These are phyloP conservation scores for Inga oerstediana DNA, from an alignment of 306 rosid species.

Conservation along the genomic window DNA sequence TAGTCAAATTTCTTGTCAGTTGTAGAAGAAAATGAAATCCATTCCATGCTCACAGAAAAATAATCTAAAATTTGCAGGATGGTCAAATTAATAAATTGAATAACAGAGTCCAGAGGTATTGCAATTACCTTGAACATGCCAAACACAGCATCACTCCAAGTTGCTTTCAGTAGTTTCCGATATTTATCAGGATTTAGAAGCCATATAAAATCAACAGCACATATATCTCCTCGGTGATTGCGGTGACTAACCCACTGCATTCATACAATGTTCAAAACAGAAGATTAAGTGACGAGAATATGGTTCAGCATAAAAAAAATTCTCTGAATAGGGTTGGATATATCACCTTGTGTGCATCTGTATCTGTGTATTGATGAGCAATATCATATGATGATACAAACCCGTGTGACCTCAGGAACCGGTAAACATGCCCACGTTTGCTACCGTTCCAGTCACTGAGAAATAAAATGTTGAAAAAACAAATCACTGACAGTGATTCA, in stretches of 20 bases:
- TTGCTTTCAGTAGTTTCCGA: conserved; percentile 65
- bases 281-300: conserved; percentile 4
- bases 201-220: conserved; percentile 97
- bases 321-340: conserved; percentile 7
- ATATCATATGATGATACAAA: conserved; percentile 93
- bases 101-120: background rate
- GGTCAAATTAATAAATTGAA: conserved; percentile 4
- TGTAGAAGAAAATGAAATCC: background rate
- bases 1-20: conserved; percentile 34
- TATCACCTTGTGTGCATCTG: conserved; percentile 87
- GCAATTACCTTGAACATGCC: conserved; percentile 78
- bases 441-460: conserved; percentile 97
- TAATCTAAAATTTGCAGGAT: background rate
- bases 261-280: conserved; percentile 22
- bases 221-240: conserved; percentile 92
- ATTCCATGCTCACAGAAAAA: too few relatives aligned
- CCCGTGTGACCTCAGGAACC: conserved; percentile 91
- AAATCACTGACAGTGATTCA: background rate
- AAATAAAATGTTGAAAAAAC: conserved; percentile 21
- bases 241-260: conserved; percentile 97
- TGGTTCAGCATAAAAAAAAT: background rate
- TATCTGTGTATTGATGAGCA: conserved; percentile 89
- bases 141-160: conserved; percentile 84
- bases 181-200: conserved; percentile 84
- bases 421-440: conserved; percentile 97